Base-by-base conservation (phyloP, 441 rosid species). In the Capsella rubella region DNA sequence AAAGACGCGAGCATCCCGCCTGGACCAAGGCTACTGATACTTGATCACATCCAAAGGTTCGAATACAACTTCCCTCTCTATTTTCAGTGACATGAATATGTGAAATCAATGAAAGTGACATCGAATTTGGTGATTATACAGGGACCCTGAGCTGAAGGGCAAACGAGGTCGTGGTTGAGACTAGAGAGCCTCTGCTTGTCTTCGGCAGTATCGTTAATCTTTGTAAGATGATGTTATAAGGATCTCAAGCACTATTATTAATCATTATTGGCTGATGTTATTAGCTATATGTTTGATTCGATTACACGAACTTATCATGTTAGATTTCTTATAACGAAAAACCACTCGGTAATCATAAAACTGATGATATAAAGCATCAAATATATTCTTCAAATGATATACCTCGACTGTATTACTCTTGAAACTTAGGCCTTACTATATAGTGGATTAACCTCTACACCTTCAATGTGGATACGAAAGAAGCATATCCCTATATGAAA, bases 1-100 rank as follows among this genome's bases (percentile, higher is more conserved):
- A 88, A 86, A 85, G 99, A 95, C 58, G 99, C 85, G 71, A 87
- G 78, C 64, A 92, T 95, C 79, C 99, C 98, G 13, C 98, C 98
- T 1, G 98, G 99, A 61, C 99, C 98, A 10, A 88, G 98, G 76
- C 93, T 95, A 35, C 90, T 90, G 70, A 95, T 95, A 62, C 95
- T 92, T 3, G 91, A 95, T 72, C 93, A 86, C 69, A 84, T 90
- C 64, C 87, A 89, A 82, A 92, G 97, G 99, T 90, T 49, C 54
- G 86, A 39, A 49, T 77, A 62, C 61, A 40, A 12, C 28, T 77
- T 40, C 35, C 18, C 4, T 0, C 57, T 57, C 55, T 66, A n/a
- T 45, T 37, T 69, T 47, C 37, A 21, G 16, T 49, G 40, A 37
- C 63, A 28, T 79, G 64, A 60, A 40, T 72, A 54, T 79, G 21